Evolutionary conservation across 208 protist species (phyloP).

Genomic region (Wallacemonas collosoma): DNA sequence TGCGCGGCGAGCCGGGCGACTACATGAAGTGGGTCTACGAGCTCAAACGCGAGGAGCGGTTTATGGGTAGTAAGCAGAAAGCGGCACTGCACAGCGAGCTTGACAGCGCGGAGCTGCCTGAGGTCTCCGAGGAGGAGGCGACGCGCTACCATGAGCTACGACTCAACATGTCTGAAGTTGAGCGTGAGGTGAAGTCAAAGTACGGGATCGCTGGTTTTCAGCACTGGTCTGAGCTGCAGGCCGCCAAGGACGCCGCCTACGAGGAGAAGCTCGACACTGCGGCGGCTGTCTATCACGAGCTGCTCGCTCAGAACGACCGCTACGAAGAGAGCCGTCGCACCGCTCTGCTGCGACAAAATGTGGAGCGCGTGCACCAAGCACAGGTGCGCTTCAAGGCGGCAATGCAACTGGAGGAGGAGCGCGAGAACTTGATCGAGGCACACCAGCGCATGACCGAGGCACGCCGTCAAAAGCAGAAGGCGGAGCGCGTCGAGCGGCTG

Average conservation of each 20-base stretch:
- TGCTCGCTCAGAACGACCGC: constrained; percentile 68
- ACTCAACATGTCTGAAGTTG: constrained; percentile 76
- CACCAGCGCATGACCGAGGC: constrained; percentile 70
- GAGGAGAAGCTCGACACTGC: constrained; percentile 75
- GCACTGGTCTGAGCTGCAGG: constrained; percentile 88
- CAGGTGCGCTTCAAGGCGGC: constrained; percentile 86
- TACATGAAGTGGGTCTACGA: constrained; percentile 92
- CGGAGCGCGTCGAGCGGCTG: constrained; percentile 52
- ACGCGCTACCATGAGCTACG: constrained; percentile 75
- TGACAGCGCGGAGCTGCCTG: constrained; percentile 57
- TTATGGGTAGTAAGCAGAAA: constrained; percentile 55
- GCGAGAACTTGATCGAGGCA: constrained; percentile 73
- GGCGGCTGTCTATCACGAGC: constrained; percentile 72
- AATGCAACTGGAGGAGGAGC: constrained; percentile 83
- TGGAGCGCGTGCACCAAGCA: constrained; percentile 78
- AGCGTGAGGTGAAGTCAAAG: constrained; percentile 64
- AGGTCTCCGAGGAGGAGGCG: constrained; percentile 77
- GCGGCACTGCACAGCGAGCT: constrained; percentile 43
- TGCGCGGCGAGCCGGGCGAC: constrained; percentile 75
- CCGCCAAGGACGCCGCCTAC: constrained; percentile 81
- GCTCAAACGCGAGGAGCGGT: constrained; percentile 62
- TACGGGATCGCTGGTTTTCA: constrained; percentile 81
- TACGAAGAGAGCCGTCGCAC: constrained; percentile 77
- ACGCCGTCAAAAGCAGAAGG: constrained; percentile 38
- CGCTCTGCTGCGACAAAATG: constrained; percentile 59